Percentiles rank a stretch among this genome's conserved stretches.
These are phyloP conservation scores for Xylaria cubensis DNA, from an alignment of 495 filamentous ascomycete species.

Conservation along the genomic window DNA sequence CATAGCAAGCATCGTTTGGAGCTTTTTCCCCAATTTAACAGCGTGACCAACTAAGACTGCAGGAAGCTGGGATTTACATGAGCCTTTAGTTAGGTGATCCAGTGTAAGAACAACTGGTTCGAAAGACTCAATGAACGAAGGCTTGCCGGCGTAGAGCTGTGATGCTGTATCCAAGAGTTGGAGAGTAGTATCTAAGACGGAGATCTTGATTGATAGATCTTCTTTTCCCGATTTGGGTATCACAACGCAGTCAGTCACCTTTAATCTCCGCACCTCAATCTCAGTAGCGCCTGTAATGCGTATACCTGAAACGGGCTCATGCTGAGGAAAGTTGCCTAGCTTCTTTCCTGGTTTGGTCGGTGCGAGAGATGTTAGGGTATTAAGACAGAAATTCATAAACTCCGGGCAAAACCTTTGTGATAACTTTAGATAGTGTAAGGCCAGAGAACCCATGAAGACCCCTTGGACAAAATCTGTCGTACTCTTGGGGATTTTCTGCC, in stretches of 20 bases:
- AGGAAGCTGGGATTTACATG: conserved; percentile 59
- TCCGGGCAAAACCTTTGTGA: conserved; percentile 91
- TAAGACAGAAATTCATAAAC: conserved; percentile 78
- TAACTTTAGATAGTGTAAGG: conserved; percentile 77
- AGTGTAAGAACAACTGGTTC: conserved; percentile 63
- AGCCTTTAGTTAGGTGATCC: conserved; percentile 56
- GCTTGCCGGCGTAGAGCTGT: conserved; percentile 67
- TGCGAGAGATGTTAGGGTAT: conserved; percentile 72
- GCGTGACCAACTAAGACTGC: conserved; percentile 42
- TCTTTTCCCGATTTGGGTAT: conserved; percentile 39
- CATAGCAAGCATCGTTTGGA: conserved; percentile 59
- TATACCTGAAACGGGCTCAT: conserved; percentile 61
- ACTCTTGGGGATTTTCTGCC: conserved; percentile 69
- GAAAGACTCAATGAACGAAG: conserved; percentile 79
- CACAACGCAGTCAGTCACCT: conserved; percentile 59
- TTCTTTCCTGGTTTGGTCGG: conserved; percentile 54
- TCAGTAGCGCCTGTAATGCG: conserved; percentile 53
- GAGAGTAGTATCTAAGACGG: conserved; percentile 63
- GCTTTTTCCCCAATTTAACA: conserved; percentile 48
- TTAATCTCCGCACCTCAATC: conserved; percentile 48
- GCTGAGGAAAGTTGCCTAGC: conserved; percentile 66
- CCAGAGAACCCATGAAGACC: conserved; percentile 77
- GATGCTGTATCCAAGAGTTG: conserved; percentile 65
- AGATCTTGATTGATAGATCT: conserved; percentile 57
- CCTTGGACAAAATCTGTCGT: conserved; percentile 73